Evolutionary conservation across 805 yeast genomes (phyloP), one percentile per base, ranked within the genome.

Genomic region (Maudiozyma barnettii): DNA sequence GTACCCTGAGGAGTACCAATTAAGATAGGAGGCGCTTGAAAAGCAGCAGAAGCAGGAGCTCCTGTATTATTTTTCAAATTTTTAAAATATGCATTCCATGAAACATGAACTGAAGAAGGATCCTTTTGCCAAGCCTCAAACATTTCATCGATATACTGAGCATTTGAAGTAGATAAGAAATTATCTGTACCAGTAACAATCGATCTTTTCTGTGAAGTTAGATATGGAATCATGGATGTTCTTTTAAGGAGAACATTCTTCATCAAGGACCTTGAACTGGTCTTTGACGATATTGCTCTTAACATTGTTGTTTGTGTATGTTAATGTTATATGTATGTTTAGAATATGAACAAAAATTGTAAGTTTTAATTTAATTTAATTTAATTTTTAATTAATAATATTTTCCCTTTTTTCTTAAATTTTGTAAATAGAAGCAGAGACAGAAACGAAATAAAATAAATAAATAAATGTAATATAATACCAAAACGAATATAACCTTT

Each of bases 81-180:
- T 70, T 84, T 84, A 77, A 93, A 93, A 72, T 93, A 93, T 7
- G 96, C 90, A 65, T 88, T 84, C 99, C 99, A 93, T 21, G 97
- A 90, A 38, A 81, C 82, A 67, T 93, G 99, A 39, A 93, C 99
- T 46, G 91, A 80, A 40, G 73, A 53, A 29, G 98, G 99, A 66
- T 93, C 99, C 54, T 79, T 68, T 61, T 79, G 77, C 98, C 98
- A 93, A 45, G 95, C 90, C 54, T 79, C 79, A 69, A 89, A 93
- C 99, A 93, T 93, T 73, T 93, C 97, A 68, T 93, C 99, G 59
- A 93, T 85, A 69, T 93, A 93, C 60, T 81, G 81, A 53, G 96
- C 93, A 68, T 86, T 86, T 65, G 81, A 79, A 50, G 93, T 79
- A 56, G 84, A 85, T 56, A 90, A 70, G 68, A 93, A 93, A 39